Conservation (phyloP, 352 stramenopile genomes). For the Thraustochytrium sp. region DNA sequence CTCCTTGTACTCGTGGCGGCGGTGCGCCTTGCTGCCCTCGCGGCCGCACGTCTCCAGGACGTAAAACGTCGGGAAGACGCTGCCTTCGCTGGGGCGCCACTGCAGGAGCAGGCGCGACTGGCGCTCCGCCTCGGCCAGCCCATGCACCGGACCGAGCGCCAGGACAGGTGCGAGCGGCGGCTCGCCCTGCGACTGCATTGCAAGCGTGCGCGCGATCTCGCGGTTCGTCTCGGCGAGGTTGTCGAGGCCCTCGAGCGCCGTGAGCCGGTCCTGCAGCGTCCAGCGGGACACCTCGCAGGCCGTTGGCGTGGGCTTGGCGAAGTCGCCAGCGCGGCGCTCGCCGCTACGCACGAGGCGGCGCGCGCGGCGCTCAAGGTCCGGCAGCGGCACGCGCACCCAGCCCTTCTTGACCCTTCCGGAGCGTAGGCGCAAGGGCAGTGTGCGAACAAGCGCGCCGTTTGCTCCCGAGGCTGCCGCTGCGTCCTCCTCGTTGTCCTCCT, state of each 20-base stretch:
- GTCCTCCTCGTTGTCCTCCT: constrained; percentile 43
- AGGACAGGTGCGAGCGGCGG: constrained; percentile 29
- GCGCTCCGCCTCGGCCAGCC: background rate
- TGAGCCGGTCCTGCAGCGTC: background rate
- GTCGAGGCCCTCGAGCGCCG: constrained; percentile 45
- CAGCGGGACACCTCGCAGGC: constrained; percentile 28
- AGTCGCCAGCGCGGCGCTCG: background rate
- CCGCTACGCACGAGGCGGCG: background rate
- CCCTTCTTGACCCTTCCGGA: constrained; percentile 46
- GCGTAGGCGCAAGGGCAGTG: constrained; percentile 51
- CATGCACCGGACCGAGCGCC: constrained; percentile 13
- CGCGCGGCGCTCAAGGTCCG: background rate
- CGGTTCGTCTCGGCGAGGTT: constrained; percentile 45
- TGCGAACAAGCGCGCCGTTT: constrained; percentile 52
- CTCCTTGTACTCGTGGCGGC: constrained; percentile 55
- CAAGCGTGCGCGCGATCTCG: constrained; percentile 40
- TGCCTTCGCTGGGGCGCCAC: constrained; percentile 40
- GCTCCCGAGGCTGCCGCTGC: no score
- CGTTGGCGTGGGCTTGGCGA: background rate
- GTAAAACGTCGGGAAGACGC: constrained; percentile 50
- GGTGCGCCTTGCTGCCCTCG: constrained; percentile 51
- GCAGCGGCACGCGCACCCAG: constrained; percentile 29
- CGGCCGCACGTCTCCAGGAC: constrained; percentile 52
- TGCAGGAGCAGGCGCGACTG: background rate
- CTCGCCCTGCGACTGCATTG: constrained; percentile 47